Base-by-base conservation (phyloP, 495 filamentous ascomycete species). In the Pyrenopolyporus hunteri region DNA sequence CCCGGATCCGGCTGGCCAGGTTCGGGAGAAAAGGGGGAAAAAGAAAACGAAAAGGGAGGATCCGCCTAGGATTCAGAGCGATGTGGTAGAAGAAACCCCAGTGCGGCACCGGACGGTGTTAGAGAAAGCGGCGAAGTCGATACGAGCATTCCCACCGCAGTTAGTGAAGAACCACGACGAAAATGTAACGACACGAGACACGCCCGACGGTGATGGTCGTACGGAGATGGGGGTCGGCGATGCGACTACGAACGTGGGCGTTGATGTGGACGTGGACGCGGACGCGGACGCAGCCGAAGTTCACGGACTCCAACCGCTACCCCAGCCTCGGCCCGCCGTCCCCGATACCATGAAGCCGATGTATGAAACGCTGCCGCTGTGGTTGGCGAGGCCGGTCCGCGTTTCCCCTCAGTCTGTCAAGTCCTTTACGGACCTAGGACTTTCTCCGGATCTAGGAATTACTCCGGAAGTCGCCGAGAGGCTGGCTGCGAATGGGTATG, bases 361-460 rank as follows among this genome's bases (percentile, higher is more conserved):
- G 4, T 81, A 79, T 63, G 79, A 86, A 29, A 79, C 82, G 8
- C 73, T 90, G 2, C 88, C 88, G 0, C 59, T 70, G 25, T 97
- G 93, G 93, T 81, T 97, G 23, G 85, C 85, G 11, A 81, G 85
- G 11, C 92, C 93, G 0, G 79, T 88, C 20, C 78, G 78, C 13
- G 85, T 90, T 13, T 78, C 85, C 1, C 76, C 83, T 4, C 78
- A 83, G 1, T 77, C 82, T 10, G 82, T 73, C 36, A 70, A 78
- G 22, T 76, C 86, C 0, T 96, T 97, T 63, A 70, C 75, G 2
- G 74, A 82, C 0, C 74, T 97, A 3, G 78, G 80, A 0, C 71
- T 91, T 16, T 75, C 80, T 3, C 57, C 76, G 2, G 81, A 83
- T 6, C 74, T 87, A 2, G 73, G 87, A 0, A 79, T 80, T 10